These are phyloP conservation scores for Pilasporangium apinafurcum DNA, from an alignment of 352 stramenopile genomes.

Conservation along the genomic window DNA sequence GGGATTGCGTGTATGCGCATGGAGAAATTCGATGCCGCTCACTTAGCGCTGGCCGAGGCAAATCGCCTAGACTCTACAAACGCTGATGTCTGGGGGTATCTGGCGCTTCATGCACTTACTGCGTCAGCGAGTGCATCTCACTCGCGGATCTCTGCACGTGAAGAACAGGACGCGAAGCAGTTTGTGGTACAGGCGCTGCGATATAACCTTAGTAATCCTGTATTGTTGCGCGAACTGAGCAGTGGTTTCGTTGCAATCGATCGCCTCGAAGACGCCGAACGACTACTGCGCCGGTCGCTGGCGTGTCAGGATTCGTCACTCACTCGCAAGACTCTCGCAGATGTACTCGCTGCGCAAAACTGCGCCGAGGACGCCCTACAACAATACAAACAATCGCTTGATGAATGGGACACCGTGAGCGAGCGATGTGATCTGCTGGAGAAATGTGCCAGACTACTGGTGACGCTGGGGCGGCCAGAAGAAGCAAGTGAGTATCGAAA, in stretches of 20 bases:
- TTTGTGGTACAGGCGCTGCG: conserved; percentile 59
- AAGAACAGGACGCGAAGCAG: conserved; percentile 36
- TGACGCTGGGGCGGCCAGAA: conserved; percentile 59
- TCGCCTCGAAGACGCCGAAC: conserved; percentile 65
- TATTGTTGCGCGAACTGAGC: conserved; percentile 70
- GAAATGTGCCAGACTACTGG: conserved; percentile 54
- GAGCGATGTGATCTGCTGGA: conserved; percentile 49
- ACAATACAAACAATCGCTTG: conserved; percentile 61
- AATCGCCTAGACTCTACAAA: conserved; percentile 66
- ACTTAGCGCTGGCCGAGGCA: conserved; percentile 62
- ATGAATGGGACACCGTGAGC: conserved; percentile 19
- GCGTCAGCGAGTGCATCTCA: no score
- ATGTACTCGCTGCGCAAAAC: conserved; percentile 75
- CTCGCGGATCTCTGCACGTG: conserved; percentile 13
- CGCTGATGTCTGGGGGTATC: conserved; percentile 72
- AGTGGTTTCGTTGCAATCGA: conserved; percentile 75
- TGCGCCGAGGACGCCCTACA: conserved; percentile 65
- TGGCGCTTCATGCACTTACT: conserved; percentile 49
- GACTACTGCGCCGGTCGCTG: conserved; percentile 55
- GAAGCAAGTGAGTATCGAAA: conserved; percentile 57
- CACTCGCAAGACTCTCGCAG: conserved; percentile 68
- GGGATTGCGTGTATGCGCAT: conserved; percentile 63
- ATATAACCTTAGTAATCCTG: conserved; percentile 51
- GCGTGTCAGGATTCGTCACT: conserved; percentile 66
- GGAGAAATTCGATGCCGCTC: conserved; percentile 47